These are phyloP conservation scores for Isoetes engelmannii DNA, from an alignment of 83 land plant species.

Conservation along the genomic window DNA sequence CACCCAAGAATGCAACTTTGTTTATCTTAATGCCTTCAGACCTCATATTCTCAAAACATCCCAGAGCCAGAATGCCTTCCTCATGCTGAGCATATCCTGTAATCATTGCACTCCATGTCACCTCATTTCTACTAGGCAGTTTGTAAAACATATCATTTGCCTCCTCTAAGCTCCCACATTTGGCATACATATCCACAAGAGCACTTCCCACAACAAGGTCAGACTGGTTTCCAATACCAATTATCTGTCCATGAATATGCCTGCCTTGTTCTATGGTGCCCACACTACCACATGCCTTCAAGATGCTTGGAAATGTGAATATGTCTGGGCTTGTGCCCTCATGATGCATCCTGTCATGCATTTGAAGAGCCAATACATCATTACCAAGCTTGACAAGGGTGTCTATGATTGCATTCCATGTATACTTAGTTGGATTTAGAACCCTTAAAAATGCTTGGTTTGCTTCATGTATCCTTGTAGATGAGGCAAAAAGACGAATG, in stretches of 20 bases:
- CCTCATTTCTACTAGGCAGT: not conserved
- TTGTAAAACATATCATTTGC: not conserved
- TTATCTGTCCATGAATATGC: slow-evolving; percentile 2
- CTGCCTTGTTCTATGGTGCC: not conserved
- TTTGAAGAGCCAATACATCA: not conserved
- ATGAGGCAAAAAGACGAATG: no score
- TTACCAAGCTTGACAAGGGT: not conserved
- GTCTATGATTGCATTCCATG: not conserved
- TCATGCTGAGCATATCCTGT: slow-evolving; percentile 10
- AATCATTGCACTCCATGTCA: slow-evolving; percentile 6
- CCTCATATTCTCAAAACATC: slow-evolving; percentile 4
- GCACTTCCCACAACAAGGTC: not conserved
- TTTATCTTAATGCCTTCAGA: slow-evolving; percentile 9
- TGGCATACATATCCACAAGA: slow-evolving; percentile 8
- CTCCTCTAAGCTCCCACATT: slow-evolving; percentile 3
- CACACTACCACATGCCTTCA: slow-evolving; percentile 9
- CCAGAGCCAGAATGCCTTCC: slow-evolving; percentile 7
- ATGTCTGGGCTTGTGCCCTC: not conserved
- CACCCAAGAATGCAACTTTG: not conserved
- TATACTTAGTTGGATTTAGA: no score
- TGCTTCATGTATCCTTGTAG: no score
- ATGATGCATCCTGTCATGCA: not conserved
- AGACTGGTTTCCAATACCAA: not conserved
- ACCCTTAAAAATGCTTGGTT: no score
- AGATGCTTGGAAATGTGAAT: not conserved